Percentiles rank a stretch among this genome's conserved stretches.
These are phyloP conservation scores for Calonectria pauciramosa DNA, from an alignment of 2,329 filamentous ascomycete genomes.

Conservation along the genomic window DNA sequence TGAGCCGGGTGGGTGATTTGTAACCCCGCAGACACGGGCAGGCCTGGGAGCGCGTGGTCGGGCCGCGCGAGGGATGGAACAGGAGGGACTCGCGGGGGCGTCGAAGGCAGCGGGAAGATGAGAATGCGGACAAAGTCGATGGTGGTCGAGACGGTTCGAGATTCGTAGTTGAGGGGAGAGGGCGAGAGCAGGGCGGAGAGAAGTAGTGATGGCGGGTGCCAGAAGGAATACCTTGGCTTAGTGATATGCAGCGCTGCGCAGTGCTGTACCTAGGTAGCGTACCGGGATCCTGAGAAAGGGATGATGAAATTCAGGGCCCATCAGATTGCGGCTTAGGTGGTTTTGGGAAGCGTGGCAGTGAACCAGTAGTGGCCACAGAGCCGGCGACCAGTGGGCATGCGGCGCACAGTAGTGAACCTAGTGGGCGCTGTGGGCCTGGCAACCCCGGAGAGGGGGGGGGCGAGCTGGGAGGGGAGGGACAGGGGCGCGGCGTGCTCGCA, in stretches of 20 bases:
- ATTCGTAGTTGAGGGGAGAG: slow-evolving; percentile 25
- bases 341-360: slow-evolving; percentile 32
- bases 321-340: slow-evolving; percentile 39
- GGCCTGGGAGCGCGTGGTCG: slow-evolving; percentile 41
- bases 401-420: slow-evolving; percentile 14
- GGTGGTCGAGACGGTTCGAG: slow-evolving; percentile 23
- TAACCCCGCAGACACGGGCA: slow-evolving; percentile 46
- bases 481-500: slow-evolving; percentile 29
- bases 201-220: slow-evolving; percentile 34
- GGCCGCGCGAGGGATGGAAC: slow-evolving; percentile 38
- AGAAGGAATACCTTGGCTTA: slow-evolving; percentile 16
- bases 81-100: slow-evolving; percentile 28
- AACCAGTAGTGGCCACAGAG: slow-evolving; percentile 10
- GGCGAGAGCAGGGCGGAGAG: slow-evolving; percentile 36
- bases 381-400: slow-evolving; percentile 13
- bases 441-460: slow-evolving; percentile 20
- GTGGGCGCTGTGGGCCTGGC: slow-evolving; percentile 32
- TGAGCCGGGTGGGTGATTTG: slow-evolving; percentile 43
- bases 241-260: slow-evolving; percentile 2
- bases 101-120: slow-evolving; percentile 15
- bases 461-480: slow-evolving; percentile 7
- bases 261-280: slow-evolving; percentile 10
- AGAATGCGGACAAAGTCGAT: slow-evolving; percentile 31
- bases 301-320: slow-evolving; percentile 44
- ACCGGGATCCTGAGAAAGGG: slow-evolving; percentile 41